Conservation (phyloP, 495 filamentous ascomycete genomes). For the Podospora tetraspora region DNA sequence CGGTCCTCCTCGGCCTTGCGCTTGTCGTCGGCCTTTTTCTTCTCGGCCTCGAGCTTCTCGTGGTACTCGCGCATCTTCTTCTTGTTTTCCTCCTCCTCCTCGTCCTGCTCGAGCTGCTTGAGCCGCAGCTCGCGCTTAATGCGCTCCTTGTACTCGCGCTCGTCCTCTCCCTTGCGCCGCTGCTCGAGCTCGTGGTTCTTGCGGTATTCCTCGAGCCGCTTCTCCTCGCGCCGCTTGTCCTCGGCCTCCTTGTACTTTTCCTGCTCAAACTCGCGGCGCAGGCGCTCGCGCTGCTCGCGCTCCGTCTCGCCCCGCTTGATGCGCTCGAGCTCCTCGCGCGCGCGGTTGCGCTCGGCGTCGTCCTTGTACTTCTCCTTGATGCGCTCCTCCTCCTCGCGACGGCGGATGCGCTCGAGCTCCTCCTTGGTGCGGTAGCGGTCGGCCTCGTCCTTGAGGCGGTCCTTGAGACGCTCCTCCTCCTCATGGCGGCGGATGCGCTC, state of each 20-base stretch:
- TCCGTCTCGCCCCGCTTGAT: constrained; percentile 38
- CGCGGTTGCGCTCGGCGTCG: constrained; percentile 27
- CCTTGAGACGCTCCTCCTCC: constrained; percentile 40
- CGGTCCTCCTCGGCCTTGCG: constrained; percentile 42
- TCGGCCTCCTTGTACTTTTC: constrained; percentile 45
- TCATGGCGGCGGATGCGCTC: constrained; percentile 35
- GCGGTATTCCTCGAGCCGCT: constrained; percentile 28
- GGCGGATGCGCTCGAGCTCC: constrained; percentile 22
- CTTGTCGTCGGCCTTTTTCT: constrained; percentile 40
- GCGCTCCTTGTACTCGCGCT: constrained; percentile 35
- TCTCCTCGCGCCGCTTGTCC: constrained; percentile 27
- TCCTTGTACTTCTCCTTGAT: constrained; percentile 25
- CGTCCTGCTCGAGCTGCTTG: constrained; percentile 35
- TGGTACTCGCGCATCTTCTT: constrained; percentile 41
- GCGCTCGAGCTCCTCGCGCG: constrained; percentile 21
- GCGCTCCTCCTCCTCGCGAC: constrained; percentile 39
- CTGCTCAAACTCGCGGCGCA: constrained; percentile 39
- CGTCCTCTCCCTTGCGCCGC: constrained; percentile 37
- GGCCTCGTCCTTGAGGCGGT: constrained; percentile 27
- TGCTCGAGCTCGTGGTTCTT: constrained; percentile 33
- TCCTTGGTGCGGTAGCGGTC: constrained; percentile 26
- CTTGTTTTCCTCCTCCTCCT: constrained; percentile 37
- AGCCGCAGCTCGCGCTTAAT: constrained; percentile 22
- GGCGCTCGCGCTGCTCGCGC: constrained; percentile 33
- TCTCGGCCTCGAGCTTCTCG: constrained; percentile 42